These are phyloP conservation scores for Microdochium nivale DNA, from an alignment of 2,329 filamentous ascomycete species.

Conservation along the genomic window DNA sequence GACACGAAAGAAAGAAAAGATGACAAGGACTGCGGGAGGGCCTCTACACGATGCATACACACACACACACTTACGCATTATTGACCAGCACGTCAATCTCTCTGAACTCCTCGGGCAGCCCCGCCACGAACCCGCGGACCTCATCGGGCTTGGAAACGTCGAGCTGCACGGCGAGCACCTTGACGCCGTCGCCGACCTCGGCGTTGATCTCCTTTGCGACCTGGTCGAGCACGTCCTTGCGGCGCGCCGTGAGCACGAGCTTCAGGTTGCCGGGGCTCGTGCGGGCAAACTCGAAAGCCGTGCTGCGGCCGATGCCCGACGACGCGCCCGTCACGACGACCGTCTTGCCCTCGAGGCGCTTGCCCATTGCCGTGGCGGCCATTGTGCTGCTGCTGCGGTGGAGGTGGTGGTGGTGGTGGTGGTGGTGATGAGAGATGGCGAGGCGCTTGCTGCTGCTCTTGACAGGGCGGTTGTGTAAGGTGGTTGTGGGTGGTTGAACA, in stretches of 20 bases:
- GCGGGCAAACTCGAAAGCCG: constrained; percentile 86
- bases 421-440: not conserved
- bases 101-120: constrained; percentile 72
- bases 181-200: constrained; percentile 71
- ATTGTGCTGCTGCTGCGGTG: constrained; percentile 26
- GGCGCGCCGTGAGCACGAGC: constrained; percentile 81
- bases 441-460: no score
- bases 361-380: constrained; percentile 56
- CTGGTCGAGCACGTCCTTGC: constrained; percentile 68
- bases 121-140: constrained; percentile 62
- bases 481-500: no score
- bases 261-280: constrained; percentile 71
- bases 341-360: constrained; percentile 89
- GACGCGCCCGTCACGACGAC: constrained; percentile 86
- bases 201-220: constrained; percentile 67
- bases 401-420: not conserved
- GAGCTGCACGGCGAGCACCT: constrained; percentile 74
- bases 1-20: not conserved
- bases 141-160: constrained; percentile 78
- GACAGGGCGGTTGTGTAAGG: no score
- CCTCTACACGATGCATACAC: no score
- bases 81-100: constrained; percentile 88
- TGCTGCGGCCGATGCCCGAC: constrained; percentile 78
- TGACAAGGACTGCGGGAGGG: no score
- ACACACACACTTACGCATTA: constrained; percentile 66